Conservation (phyloP, 371 early-diverging fungal species). For the Apophysomyces ossiformis region DNA sequence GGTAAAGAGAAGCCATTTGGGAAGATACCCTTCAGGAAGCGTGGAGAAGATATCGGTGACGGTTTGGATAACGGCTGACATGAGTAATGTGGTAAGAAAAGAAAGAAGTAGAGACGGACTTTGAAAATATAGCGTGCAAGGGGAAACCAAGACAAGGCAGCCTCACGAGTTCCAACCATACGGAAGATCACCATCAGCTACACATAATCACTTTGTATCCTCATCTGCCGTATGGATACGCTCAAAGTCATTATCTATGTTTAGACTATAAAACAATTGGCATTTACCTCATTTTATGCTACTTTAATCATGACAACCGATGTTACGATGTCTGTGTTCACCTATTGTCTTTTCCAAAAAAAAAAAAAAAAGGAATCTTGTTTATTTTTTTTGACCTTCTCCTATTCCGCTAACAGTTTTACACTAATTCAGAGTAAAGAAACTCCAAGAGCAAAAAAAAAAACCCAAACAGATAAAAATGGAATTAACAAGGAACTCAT, state of each 20-base stretch:
- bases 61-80: constrained; percentile 24
- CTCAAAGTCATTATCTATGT: too few species aligned
- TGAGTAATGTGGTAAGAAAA: background rate
- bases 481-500: background rate
- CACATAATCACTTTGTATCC: too few species aligned
- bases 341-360: background rate
- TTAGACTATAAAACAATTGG: too few species aligned
- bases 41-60: constrained; percentile 45
- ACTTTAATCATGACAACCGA: too few species aligned
- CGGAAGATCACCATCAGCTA: too few species aligned
- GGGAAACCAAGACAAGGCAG: too few species aligned
- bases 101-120: background rate
- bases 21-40: constrained; percentile 67
- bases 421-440: background rate
- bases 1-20: constrained; percentile 72
- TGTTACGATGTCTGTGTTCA: too few species aligned
- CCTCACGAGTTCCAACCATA: too few species aligned
- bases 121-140: too few species aligned
- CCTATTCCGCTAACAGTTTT: background rate
- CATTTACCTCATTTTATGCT: too few species aligned
- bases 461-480: background rate
- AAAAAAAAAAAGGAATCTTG: background rate
- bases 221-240: too few species aligned
- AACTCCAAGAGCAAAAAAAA: background rate
- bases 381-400: constrained; percentile 1